A percentile compares a stretch with the other conserved stretches of the same genome.
phyloP scores from a whole-genome alignment of 2,329 filamentous ascomycete species.

The Hymenoscyphus albidus region DNA sequence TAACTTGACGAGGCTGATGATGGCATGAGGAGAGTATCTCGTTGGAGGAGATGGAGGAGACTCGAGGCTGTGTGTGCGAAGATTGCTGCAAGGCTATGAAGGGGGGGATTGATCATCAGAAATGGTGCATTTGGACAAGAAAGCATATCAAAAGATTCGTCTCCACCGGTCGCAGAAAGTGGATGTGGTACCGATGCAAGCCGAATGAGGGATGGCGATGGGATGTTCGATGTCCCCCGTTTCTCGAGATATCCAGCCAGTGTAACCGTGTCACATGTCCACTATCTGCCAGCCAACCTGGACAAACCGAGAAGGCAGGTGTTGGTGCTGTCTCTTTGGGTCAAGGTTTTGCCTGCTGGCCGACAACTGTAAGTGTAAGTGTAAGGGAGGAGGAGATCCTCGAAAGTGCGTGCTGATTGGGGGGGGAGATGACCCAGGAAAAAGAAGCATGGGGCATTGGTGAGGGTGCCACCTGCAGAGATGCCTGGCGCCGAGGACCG shows the following conservation, averaged over 20 bases:
- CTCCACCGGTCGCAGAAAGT: background rate
- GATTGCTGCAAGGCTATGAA: background rate
- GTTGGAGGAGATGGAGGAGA: background rate
- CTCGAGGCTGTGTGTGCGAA: background rate
- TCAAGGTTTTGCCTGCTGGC: background rate
- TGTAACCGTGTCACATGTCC: background rate
- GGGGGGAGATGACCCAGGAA: background rate
- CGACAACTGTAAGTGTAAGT: background rate
- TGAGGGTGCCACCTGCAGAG: slow-evolving; percentile 8
- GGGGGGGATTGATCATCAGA: background rate
- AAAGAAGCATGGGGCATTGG: background rate
- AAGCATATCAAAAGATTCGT: background rate
- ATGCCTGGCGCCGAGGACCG: slow-evolving; percentile 23
- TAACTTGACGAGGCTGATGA: background rate
- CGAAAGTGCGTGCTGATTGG: background rate
- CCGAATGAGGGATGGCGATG: background rate
- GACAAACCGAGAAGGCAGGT: background rate
- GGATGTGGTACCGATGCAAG: background rate
- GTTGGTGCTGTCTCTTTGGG: background rate
- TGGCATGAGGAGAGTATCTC: background rate
- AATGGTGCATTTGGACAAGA: background rate
- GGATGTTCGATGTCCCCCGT: background rate
- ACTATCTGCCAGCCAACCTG: background rate
- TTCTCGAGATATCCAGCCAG: background rate
- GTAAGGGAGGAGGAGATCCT: background rate